Evolutionary conservation across 257 asterid species (phyloP).

Genomic region (Fraxinus americana): DNA sequence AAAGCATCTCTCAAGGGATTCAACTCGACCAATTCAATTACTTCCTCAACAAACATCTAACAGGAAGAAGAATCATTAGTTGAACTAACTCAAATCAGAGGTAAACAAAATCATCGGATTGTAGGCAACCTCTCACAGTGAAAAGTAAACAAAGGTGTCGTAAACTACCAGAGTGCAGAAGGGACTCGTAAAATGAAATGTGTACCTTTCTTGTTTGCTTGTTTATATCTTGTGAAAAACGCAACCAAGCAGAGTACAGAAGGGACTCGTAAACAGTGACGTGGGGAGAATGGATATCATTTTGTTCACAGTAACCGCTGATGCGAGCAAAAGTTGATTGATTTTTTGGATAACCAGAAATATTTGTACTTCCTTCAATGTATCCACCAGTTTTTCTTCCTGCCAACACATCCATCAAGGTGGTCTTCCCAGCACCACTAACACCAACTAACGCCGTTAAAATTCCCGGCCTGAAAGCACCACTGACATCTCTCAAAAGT

Average conservation of each 20-base stretch:
- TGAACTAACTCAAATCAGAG: neutral
- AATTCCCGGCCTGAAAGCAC: conserved; percentile 89
- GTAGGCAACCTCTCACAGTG: neutral
- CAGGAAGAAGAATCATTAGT: neutral
- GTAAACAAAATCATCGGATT: neutral
- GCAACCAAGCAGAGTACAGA: conserved; percentile 86
- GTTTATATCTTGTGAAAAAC: conserved; percentile 72
- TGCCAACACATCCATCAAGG: conserved; percentile 88
- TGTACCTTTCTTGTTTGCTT: conserved; percentile 54
- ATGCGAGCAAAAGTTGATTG: conserved; percentile 84
- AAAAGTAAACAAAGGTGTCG: neutral
- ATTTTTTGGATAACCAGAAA: conserved; percentile 86
- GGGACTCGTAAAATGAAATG: too few species aligned
- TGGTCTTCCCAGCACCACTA: conserved; percentile 94
- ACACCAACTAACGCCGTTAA: conserved; percentile 86
- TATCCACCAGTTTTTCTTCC: conserved; percentile 84
- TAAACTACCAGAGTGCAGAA: neutral
- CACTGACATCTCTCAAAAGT: conserved; percentile 71
- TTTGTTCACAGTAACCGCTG: conserved; percentile 92
- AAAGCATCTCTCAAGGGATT: conserved; percentile 59
- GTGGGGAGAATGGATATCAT: conserved; percentile 84
- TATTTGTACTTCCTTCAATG: conserved; percentile 69
- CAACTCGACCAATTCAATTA: conserved; percentile 85
- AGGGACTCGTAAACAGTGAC: conserved; percentile 85
- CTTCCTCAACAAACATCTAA: conserved; percentile 85